Evolutionary conservation across 164 flowering plant genomes (phyloP), one percentile per base, ranked within the genome.

Genomic region (Tetrastigma voinierianum): DNA sequence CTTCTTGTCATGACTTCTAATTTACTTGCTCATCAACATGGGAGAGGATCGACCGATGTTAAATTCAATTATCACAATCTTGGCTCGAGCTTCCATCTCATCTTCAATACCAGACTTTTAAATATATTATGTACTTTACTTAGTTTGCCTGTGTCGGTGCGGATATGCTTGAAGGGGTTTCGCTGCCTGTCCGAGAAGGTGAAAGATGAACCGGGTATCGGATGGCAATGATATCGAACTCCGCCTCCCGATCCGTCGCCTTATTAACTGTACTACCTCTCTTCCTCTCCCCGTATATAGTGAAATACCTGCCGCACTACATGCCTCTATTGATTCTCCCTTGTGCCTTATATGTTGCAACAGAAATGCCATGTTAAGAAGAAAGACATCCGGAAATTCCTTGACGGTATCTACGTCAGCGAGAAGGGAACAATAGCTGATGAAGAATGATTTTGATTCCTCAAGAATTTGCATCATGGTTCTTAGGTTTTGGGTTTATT

Each of bases 331-430:
- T 2, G 17, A 46, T 20, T 4, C 14, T 17, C 10, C 55, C 7
- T 21, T 51, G 24, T 15, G n/a, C 57, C 46, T 32, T 61, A 11
- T 61, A 20, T 55, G 21, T 54, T 56, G 43, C 12, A 17, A 18
- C 88, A 86, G 90, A 86, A 84, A 83, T 84, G 88, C 53, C 90
- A 84, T 77, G 90, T 86, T 32, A 86, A 86, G 79, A 86, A 86
- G 68, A 86, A 86, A 58, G 90, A 86, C 72, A 86, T 86, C 62
- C 56, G 90, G 68, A 86, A 86, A 76, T 86, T 86, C 56, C 83
- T 86, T 69, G 90, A 86, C 60, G 90, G 90, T 75, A 86, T 86
- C 60, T 86, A 86, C 59, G 90, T 86, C 20, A 86, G 90, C 57
- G 88, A 86, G 77, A 83, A 74, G 79, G 86, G 78, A 61, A 68